Evolutionary conservation across 2,329 filamentous ascomycete genomes (phyloP).

Genomic region (Apiospora sp.): DNA sequence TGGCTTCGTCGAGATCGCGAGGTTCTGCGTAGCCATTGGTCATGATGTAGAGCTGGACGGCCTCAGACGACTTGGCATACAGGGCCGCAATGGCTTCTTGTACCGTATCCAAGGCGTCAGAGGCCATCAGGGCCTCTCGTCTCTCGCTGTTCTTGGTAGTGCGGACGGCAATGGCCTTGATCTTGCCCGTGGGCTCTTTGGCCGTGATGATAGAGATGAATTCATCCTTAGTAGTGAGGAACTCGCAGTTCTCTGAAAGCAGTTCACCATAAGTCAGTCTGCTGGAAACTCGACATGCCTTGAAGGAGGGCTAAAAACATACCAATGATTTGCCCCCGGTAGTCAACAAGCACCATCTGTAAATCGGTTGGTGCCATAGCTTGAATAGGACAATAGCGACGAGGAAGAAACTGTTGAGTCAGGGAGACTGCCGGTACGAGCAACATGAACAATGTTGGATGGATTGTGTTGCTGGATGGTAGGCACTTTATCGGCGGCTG

Average conservation of each 20-base stretch:
- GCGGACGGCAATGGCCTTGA: conserved; percentile 38
- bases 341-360: conserved; percentile 32
- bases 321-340: conserved; percentile 39
- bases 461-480: not conserved
- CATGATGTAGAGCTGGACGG: conserved; percentile 37
- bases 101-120: conserved; percentile 32
- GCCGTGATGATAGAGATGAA: conserved; percentile 36
- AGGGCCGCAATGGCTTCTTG: conserved; percentile 38
- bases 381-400: not conserved
- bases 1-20: conserved; percentile 31
- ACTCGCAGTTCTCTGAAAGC: conserved; percentile 40
- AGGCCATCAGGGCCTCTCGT: conserved; percentile 37
- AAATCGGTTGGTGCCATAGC: conserved; percentile 17
- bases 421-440: conserved; percentile 5
- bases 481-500: not conserved
- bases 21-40: conserved; percentile 39
- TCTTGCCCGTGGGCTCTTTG: conserved; percentile 33
- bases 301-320: conserved; percentile 23
- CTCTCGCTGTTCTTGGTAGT: conserved; percentile 30
- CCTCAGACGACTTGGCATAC: conserved; percentile 40
- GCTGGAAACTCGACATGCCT: not conserved
- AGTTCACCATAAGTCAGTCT: not conserved
- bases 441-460: conserved; percentile 21
- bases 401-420: not conserved
- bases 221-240: conserved; percentile 38